These are phyloP conservation scores for Nicotiana rustica DNA, from an alignment of 305 asterid genomes.

Conservation along the genomic window DNA sequence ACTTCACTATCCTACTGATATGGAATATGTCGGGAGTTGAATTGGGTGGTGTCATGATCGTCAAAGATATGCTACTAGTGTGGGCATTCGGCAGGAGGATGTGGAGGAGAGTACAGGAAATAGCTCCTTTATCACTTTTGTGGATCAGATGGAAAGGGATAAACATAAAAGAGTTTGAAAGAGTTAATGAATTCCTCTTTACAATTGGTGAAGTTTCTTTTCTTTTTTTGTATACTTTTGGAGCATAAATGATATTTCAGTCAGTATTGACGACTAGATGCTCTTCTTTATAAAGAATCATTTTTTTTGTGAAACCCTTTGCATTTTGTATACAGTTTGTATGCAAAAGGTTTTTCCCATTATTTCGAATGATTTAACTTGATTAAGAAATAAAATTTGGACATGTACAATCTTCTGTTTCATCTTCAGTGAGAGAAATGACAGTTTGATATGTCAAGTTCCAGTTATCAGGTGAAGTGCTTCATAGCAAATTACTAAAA, in stretches of 20 bases:
- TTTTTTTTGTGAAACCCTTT: background rate
- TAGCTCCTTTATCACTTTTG: background rate
- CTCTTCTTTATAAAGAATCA: background rate
- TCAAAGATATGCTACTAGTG: background rate
- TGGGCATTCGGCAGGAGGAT: background rate
- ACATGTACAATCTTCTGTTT: conserved; percentile 4
- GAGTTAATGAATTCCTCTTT: background rate
- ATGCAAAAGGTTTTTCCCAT: background rate
- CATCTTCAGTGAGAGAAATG: background rate
- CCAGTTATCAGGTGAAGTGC: background rate
- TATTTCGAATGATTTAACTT: background rate
- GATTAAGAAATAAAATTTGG: background rate
- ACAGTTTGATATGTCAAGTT: background rate
- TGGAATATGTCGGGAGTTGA: background rate
- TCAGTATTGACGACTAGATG: background rate
- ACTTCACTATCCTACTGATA: background rate
- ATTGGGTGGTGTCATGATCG: background rate
- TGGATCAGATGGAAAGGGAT: background rate
- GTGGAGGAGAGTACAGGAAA: background rate
- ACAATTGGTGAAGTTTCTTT: background rate
- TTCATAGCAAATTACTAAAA: conserved; percentile 21
- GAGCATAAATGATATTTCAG: background rate
- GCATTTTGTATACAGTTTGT: background rate
- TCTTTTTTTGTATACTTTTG: background rate
- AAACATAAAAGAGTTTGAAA: background rate